These are phyloP conservation scores for Saccharomyces eubayanus DNA, from an alignment of 805 yeast genomes.

Conservation along the genomic window DNA sequence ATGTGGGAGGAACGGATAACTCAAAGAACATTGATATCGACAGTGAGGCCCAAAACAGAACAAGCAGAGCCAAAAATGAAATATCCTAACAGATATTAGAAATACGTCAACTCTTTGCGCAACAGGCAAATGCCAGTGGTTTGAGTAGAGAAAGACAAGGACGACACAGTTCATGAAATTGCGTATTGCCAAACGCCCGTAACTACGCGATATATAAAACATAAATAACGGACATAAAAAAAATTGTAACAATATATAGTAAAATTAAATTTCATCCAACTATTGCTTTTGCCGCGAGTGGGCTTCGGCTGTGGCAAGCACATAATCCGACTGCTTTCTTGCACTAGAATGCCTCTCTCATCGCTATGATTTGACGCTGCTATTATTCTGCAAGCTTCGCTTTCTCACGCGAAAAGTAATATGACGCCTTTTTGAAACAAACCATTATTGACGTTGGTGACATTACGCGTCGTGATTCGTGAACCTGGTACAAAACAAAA, in stretches of 20 bases:
- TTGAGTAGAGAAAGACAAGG: neutral
- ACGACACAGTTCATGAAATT: neutral
- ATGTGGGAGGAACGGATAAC: neutral
- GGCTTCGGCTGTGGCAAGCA: neutral
- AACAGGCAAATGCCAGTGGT: neutral
- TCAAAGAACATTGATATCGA: neutral
- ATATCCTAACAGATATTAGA: neutral
- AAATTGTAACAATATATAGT: neutral
- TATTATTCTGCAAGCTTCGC: neutral
- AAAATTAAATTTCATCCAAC: neutral
- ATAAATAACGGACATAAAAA: neutral
- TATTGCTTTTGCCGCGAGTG: neutral
- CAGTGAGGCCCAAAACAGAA: neutral
- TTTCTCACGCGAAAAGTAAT: neutral
- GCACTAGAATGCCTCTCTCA: neutral
- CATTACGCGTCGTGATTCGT: neutral
- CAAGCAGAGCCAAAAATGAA: neutral
- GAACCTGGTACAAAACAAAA: neutral
- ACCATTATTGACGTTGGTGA: neutral
- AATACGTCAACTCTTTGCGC: neutral
- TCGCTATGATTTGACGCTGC: neutral
- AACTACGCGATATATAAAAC: neutral
- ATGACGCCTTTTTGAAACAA: neutral
- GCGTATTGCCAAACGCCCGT: neutral
- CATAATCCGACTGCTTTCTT: neutral